Evolutionary conservation across 2,329 filamentous ascomycete species (phyloP).

Genomic region (Cladosporium sp.): DNA sequence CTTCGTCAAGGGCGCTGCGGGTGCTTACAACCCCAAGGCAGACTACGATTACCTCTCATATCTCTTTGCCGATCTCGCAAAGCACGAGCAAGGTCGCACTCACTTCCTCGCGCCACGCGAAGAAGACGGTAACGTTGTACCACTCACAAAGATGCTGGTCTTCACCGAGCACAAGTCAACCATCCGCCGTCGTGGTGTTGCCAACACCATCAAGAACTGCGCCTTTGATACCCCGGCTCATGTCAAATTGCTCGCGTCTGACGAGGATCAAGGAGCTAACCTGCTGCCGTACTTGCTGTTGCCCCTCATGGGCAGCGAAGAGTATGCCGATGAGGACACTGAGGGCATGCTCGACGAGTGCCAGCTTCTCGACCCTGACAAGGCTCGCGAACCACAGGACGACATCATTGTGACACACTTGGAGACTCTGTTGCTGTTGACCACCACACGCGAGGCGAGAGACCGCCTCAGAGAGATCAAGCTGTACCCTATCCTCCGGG

Average conservation of each 20-base stretch:
- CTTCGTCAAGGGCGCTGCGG: conserved; percentile 88
- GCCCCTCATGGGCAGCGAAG: conserved; percentile 83
- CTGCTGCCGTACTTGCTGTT: conserved; percentile 86
- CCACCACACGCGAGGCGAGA: conserved; percentile 72
- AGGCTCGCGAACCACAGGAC: conserved; percentile 74
- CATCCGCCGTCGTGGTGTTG: conserved; percentile 88
- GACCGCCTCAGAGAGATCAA: conserved; percentile 73
- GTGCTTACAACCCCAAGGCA: conserved; percentile 78
- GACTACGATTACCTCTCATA: conserved; percentile 93
- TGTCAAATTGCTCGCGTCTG: conserved; percentile 58
- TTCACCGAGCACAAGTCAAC: conserved; percentile 89
- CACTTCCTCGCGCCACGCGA: conserved; percentile 58
- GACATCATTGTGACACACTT: conserved; percentile 82
- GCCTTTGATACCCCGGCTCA: conserved; percentile 80
- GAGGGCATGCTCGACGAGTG: conserved; percentile 85
- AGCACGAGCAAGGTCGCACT: conserved; percentile 66
- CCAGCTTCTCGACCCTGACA: conserved; percentile 85
- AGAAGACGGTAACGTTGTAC: conserved; percentile 77
- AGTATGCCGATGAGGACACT: conserved; percentile 83
- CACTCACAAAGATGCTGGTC: conserved; percentile 86
- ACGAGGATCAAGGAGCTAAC: conserved; percentile 67
- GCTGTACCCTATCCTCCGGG: conserved; percentile 86
- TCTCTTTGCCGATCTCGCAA: conserved; percentile 88
- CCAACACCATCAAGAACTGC: conserved; percentile 90
- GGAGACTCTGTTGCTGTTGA: conserved; percentile 82